Base-by-base conservation (phyloP, 306 rosid species). In the Rosa persica region DNA sequence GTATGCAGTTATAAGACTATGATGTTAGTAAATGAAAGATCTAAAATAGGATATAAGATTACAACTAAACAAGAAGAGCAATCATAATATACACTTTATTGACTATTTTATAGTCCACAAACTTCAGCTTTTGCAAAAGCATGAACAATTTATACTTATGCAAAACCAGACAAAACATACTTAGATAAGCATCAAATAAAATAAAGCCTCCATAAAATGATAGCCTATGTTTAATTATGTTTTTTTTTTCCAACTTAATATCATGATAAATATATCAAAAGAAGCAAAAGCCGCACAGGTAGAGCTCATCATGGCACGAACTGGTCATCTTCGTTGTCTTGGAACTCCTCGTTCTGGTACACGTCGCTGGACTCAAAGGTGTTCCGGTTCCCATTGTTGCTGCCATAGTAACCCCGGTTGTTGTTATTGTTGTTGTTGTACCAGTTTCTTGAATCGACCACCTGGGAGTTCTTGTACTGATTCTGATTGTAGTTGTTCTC, bases 271-370 rank as follows among this genome's bases (percentile, higher is more conserved):
- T 65, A 65, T 65, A 27, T 62, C 67, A 62, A 38, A 66, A 66
- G 12, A 65, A 36, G 70, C 43, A 36, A 16, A 65, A 19, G 12
- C 23, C 4, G 40, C 46, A 61, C 67, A 23, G 40, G 13, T 65
- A 16, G 65, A 12, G 68, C 38, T 68, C 40, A 27, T 81, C 77
- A 81, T 43, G 98, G 99, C 72, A 81, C 80, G 27, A 87, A 91
- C 22, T 86, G 86, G 4, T 87, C 70, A 3, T 87, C 73, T 20
- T 81, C 78, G 44, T 73, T 87, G 27, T 85, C 80, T 65, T 92
- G 88, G 81, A 87, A 88, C 80, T 79, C 72, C 73, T 79, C 86
- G 65, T 93, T 91, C 86, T 91, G 90, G 71, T 85, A 82, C 22
- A 89, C 93, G 78, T 83, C 88, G 22, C 77, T 78, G 77, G 76